These are phyloP conservation scores for Cystobasidium slooffiae DNA, from an alignment of 1,284 basidiomycete species.

Conservation along the genomic window DNA sequence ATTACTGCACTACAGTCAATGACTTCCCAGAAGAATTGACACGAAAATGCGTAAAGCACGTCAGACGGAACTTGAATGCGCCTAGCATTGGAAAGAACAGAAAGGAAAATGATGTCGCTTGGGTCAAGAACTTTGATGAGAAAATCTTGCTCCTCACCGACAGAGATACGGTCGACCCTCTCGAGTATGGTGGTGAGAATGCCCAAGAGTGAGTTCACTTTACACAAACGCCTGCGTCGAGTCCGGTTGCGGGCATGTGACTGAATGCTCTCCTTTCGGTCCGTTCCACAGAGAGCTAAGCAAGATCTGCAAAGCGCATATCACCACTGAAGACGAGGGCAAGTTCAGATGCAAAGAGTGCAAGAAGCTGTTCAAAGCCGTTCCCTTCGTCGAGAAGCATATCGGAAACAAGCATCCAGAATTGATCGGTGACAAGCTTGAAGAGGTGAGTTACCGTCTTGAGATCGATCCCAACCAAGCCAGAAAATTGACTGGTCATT, in stretches of 20 bases:
- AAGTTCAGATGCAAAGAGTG: conserved; percentile 95
- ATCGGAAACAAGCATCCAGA: conserved; percentile 54
- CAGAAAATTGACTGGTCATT: not conserved
- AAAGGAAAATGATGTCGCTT: conserved; percentile 68
- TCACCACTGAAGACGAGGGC: conserved; percentile 92
- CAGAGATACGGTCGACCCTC: conserved; percentile 75
- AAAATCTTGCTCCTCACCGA: conserved; percentile 77
- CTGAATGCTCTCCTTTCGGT: not conserved
- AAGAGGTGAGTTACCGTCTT: conserved; percentile 42
- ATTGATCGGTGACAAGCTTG: conserved; percentile 49
- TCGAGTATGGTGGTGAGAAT: conserved; percentile 82
- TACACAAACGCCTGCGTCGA: not conserved
- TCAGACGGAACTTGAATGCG: conserved; percentile 63
- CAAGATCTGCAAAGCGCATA: conserved; percentile 73
- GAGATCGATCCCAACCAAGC: too few species aligned
- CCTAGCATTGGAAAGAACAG: conserved; percentile 41
- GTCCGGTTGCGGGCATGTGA: not conserved
- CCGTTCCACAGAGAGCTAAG: conserved; percentile 69
- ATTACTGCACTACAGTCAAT: conserved; percentile 88
- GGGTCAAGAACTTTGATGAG: conserved; percentile 83
- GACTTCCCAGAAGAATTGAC: conserved; percentile 92
- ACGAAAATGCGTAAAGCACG: conserved; percentile 88
- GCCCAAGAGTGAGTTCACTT: conserved; percentile 74
- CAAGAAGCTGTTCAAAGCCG: conserved; percentile 92
- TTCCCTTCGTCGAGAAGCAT: conserved; percentile 86